Evolutionary conservation across 2,329 filamentous ascomycete genomes (phyloP).

Genomic region (Drechslerella coelobrocha): DNA sequence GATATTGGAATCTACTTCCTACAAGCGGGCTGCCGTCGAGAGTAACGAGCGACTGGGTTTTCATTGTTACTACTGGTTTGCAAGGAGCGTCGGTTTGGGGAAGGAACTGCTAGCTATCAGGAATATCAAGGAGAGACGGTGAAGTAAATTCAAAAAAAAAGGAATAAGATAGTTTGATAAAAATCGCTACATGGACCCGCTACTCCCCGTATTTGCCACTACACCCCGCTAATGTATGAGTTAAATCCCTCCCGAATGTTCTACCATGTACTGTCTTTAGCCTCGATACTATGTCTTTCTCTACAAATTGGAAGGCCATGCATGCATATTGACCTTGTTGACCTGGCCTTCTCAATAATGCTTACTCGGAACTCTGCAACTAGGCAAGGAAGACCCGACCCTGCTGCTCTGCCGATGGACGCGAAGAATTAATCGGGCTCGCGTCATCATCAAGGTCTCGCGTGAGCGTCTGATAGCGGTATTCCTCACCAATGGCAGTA

Average conservation of each 20-base stretch:
- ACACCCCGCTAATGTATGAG: too few relatives aligned
- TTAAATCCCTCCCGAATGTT: too few relatives aligned
- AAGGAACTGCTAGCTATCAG: neutral
- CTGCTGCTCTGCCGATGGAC: slow-evolving; percentile 13
- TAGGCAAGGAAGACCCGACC: slow-evolving; percentile 26
- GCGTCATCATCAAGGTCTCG: slow-evolving; percentile 16
- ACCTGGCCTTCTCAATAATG: too few relatives aligned
- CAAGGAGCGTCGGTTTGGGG: neutral
- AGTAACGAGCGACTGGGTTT: slow-evolving; percentile 37
- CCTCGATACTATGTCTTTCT: too few relatives aligned
- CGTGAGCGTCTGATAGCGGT: slow-evolving; percentile 13
- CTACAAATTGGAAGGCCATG: too few relatives aligned
- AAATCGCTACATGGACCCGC: too few relatives aligned
- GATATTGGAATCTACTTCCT: neutral
- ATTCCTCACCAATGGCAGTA: slow-evolving; percentile 14
- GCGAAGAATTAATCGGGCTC: neutral
- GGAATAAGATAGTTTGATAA: neutral
- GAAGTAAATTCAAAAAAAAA: neutral
- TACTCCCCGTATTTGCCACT: too few relatives aligned
- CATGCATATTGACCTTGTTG: too few relatives aligned
- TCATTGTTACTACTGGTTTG: slow-evolving; percentile 6
- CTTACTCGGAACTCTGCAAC: neutral
- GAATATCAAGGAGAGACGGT: neutral
- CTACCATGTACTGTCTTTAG: too few relatives aligned
- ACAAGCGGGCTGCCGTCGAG: neutral